Conservation (phyloP, 2,329 filamentous ascomycete genomes). For the Diaporthe ilicicola region DNA sequence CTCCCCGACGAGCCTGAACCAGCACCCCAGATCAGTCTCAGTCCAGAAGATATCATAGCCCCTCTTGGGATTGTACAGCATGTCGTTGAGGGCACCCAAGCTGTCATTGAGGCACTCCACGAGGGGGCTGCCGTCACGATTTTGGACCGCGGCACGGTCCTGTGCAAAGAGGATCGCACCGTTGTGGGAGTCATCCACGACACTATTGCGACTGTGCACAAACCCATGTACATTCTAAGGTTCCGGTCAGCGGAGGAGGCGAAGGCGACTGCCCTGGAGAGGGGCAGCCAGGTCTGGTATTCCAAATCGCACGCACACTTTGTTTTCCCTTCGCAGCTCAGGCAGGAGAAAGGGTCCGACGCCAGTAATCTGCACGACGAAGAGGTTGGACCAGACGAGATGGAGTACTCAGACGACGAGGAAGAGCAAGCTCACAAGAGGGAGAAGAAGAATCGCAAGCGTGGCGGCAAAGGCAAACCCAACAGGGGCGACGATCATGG, state of each 20-base stretch:
- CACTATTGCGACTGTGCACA: slow-evolving; percentile 83
- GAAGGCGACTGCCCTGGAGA: slow-evolving; percentile 69
- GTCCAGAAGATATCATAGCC: slow-evolving; percentile 77
- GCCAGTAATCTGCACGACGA: slow-evolving; percentile 96
- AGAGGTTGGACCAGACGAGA: slow-evolving; percentile 83
- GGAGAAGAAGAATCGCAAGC: slow-evolving; percentile 72
- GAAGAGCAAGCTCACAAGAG: slow-evolving; percentile 85
- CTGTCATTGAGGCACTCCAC: slow-evolving; percentile 80
- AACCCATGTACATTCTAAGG: slow-evolving; percentile 85
- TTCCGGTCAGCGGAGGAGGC: slow-evolving; percentile 77
- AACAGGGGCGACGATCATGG: slow-evolving; percentile 52
- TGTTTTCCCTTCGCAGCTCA: slow-evolving; percentile 86
- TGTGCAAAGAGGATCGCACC: slow-evolving; percentile 79
- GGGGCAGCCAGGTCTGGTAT: slow-evolving; percentile 80
- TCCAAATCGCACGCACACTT: slow-evolving; percentile 80
- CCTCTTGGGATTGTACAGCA: slow-evolving; percentile 79
- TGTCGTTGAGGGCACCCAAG: slow-evolving; percentile 75
- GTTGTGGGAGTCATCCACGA: slow-evolving; percentile 87
- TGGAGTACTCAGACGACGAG: slow-evolving; percentile 97
- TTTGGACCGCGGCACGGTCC: slow-evolving; percentile 82
- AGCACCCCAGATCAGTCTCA: slow-evolving; percentile 82
- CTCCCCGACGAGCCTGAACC: slow-evolving; percentile 68
- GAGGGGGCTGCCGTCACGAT: slow-evolving; percentile 82
- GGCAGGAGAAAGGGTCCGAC: slow-evolving; percentile 85
- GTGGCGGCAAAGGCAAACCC: slow-evolving; percentile 56